Evolutionary conservation across 1,139 yeast species (phyloP).

Genomic region (Lodderomyces parapsilosis): DNA sequence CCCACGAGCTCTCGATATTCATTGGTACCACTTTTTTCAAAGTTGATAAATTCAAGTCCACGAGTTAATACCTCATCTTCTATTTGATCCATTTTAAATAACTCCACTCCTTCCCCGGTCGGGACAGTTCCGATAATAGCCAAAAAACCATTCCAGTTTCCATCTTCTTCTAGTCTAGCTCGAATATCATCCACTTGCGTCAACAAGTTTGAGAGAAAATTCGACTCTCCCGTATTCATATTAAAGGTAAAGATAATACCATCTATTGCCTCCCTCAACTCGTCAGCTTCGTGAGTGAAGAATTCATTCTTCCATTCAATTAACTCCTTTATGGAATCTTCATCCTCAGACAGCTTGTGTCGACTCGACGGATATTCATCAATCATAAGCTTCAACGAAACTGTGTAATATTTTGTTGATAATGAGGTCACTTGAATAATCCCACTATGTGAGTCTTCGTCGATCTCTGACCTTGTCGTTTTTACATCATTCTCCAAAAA

Average conservation of each 20-base stretch:
- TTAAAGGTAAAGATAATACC: conserved; percentile 39
- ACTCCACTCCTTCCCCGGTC: conserved; percentile 4
- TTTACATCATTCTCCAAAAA: conserved; percentile 14
- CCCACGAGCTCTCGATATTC: conserved; percentile 29
- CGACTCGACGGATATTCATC: conserved; percentile 39
- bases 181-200: conserved; percentile 18
- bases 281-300: conserved; percentile 27
- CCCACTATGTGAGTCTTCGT: conserved; percentile 34
- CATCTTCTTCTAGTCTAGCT: conserved; percentile 14
- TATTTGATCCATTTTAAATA: conserved; percentile 18
- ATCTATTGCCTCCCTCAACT: conserved; percentile 37
- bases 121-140: conserved; percentile 24
- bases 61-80: conserved; percentile 30
- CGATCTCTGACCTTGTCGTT: conserved; percentile 4
- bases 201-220: conserved; percentile 18
- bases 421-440: conserved; percentile 28
- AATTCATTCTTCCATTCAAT: conserved; percentile 33
- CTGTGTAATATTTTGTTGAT: conserved; percentile 34
- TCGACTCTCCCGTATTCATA: conserved; percentile 17
- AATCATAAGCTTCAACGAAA: conserved; percentile 28
- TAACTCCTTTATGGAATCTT: conserved; percentile 17
- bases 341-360: conserved; percentile 6
- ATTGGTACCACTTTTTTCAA: conserved; percentile 23
- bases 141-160: conserved; percentile 23
- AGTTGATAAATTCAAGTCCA: conserved; percentile 34